A percentile compares a stretch with the other conserved stretches of the same genome.
phyloP scores from a whole-genome alignment of 257 asterid genomes.

The Solanum chmielewskii region DNA sequence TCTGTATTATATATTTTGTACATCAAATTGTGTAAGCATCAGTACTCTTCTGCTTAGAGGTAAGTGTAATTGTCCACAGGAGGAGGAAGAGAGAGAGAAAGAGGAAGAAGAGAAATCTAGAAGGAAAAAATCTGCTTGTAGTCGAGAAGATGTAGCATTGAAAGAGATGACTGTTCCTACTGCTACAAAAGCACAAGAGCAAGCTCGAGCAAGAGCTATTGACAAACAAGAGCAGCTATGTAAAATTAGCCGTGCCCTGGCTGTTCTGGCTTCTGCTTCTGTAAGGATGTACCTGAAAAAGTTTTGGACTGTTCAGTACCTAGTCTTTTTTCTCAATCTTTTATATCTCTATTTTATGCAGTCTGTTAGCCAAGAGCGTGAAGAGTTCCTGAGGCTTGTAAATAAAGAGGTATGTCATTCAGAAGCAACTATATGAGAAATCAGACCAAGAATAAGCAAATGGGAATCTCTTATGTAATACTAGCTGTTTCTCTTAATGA shows the following conservation, averaged over 20 bases:
- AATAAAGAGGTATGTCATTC: constrained; percentile 58
- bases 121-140: constrained; percentile 31
- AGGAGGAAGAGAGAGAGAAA: constrained; percentile 56
- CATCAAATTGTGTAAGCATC: neutral
- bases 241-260: constrained; percentile 79
- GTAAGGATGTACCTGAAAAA: constrained; percentile 20
- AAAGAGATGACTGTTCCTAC: constrained; percentile 50
- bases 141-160: constrained; percentile 56
- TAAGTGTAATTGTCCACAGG: constrained; percentile 28
- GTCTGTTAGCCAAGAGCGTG: constrained; percentile 90
- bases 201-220: constrained; percentile 65
- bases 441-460: neutral
- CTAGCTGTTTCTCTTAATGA: neutral
- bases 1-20: neutral
- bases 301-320: neutral
- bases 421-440: neutral
- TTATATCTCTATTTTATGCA: constrained; percentile 17
- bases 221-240: constrained; percentile 80
- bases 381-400: constrained; percentile 78
- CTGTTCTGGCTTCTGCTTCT: constrained; percentile 88
- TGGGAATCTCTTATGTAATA: neutral
- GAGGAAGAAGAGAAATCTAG: constrained; percentile 40
- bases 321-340: neutral
- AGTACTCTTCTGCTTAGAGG: neutral
- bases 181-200: constrained; percentile 62